Conservation (phyloP, 2,329 filamentous ascomycete genomes). For the Endocalyx cinctus region DNA sequence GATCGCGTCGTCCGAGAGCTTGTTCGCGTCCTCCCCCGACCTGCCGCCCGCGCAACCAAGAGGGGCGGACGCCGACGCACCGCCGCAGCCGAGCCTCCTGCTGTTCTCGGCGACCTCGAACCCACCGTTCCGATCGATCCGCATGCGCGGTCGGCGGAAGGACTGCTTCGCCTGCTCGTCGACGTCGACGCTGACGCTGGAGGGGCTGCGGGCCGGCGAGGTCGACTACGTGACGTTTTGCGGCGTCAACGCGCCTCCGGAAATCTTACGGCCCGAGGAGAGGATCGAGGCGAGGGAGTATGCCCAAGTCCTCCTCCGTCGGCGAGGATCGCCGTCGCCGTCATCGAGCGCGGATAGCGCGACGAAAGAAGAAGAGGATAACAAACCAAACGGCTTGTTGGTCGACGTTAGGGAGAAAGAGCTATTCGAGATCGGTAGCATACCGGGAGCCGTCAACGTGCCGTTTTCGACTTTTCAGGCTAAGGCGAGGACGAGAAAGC, state of each 20-base stretch:
- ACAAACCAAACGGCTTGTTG: constrained; percentile 55
- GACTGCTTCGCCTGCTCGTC: constrained; percentile 75
- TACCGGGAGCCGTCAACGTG: constrained; percentile 72
- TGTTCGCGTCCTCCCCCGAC: constrained; percentile 9
- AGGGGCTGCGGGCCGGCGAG: constrained; percentile 58
- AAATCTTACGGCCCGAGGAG: constrained; percentile 57
- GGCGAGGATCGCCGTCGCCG: too few species aligned
- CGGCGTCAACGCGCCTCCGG: constrained; percentile 53
- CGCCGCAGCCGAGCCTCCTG: constrained; percentile 32
- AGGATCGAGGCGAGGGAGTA: constrained; percentile 65
- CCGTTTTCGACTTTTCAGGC: constrained; percentile 55
- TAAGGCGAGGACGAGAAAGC: too few species aligned
- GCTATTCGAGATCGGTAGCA: constrained; percentile 74
- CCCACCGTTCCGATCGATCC: constrained; percentile 65
- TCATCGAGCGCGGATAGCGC: neutral
- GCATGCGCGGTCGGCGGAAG: constrained; percentile 62
- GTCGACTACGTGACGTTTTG: constrained; percentile 87
- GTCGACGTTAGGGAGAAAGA: constrained; percentile 82
- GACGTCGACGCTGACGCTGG: constrained; percentile 55
- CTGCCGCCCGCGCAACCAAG: constrained; percentile 20
- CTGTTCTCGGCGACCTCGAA: constrained; percentile 43
- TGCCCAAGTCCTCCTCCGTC: constrained; percentile 18
- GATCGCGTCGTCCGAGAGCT: constrained; percentile 43
- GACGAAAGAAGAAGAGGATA: neutral
- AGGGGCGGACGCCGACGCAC: constrained; percentile 7